These are phyloP conservation scores for Phytopythium cucurbitacearum DNA, from an alignment of 352 stramenopile genomes.

Conservation along the genomic window DNA sequence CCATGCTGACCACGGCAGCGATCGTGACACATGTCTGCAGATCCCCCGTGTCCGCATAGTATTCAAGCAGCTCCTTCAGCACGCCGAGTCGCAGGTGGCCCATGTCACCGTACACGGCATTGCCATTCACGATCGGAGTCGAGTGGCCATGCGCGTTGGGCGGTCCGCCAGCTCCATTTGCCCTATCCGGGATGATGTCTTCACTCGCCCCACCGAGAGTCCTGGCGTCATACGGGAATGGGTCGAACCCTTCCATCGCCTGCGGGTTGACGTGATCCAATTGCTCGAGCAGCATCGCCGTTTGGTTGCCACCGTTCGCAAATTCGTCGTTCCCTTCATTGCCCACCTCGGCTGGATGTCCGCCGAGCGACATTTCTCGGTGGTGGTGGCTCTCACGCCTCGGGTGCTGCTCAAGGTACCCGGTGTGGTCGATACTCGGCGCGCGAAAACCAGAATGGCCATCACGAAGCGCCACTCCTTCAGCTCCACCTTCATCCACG, in stretches of 20 bases:
- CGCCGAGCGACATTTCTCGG: conserved; percentile 1
- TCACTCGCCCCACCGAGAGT: conserved; percentile 7
- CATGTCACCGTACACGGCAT: conserved; percentile 70
- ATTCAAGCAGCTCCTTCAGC: conserved; percentile 85
- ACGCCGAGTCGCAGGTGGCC: conserved; percentile 66
- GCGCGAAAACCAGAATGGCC: conserved; percentile 1
- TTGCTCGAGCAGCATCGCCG: conserved; percentile 74
- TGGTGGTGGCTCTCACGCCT: conserved; percentile 1
- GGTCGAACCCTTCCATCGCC: conserved; percentile 83
- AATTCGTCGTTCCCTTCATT: conserved; percentile 12
- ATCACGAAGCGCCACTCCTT: neutral
- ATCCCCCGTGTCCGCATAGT: conserved; percentile 84
- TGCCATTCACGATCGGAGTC: conserved; percentile 69
- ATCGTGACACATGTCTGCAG: conserved; percentile 83
- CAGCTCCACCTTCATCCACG: conserved; percentile 23
- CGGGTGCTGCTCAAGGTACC: neutral
- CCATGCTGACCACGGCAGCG: conserved; percentile 60
- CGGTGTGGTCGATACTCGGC: neutral
- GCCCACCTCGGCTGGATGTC: conserved; percentile 1
- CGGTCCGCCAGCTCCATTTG: conserved; percentile 18
- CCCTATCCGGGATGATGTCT: neutral
- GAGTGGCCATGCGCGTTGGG: conserved; percentile 31
- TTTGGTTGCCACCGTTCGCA: conserved; percentile 38
- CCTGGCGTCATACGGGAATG: conserved; percentile 71
- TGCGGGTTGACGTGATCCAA: conserved; percentile 85